These are phyloP conservation scores for Penicillium subrubescens DNA, from an alignment of 495 filamentous ascomycete genomes.

Conservation along the genomic window DNA sequence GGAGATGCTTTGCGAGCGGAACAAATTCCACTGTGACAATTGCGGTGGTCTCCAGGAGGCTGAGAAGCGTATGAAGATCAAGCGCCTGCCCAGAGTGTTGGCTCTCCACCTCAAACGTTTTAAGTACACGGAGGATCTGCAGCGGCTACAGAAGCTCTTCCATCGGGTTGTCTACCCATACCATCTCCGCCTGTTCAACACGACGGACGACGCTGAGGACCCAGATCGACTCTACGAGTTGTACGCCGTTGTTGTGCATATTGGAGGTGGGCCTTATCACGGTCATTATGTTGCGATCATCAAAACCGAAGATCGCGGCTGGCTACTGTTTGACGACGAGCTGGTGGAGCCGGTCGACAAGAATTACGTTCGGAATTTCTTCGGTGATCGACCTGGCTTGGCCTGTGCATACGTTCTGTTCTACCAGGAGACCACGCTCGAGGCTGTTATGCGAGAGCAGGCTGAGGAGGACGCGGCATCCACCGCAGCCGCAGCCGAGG, in stretches of 20 bases:
- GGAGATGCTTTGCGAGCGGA: conserved; percentile 97
- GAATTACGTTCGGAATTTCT: conserved; percentile 95
- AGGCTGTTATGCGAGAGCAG: conserved; percentile 83
- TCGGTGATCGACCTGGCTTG: conserved; percentile 86
- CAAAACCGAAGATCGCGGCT: conserved; percentile 94
- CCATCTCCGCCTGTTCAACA: conserved; percentile 95
- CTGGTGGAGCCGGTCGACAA: conserved; percentile 98
- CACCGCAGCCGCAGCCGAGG: conserved; percentile 42
- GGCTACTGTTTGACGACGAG: conserved; percentile 97
- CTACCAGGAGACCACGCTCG: conserved; percentile 94
- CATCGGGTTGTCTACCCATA: conserved; percentile 97
- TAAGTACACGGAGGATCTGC: conserved; percentile 95
- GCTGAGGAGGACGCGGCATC: conserved; percentile 74
- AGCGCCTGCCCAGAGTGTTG: conserved; percentile 86
- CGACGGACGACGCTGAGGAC: conserved; percentile 94
- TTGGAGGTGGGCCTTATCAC: conserved; percentile 96
- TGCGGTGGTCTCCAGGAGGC: conserved; percentile 97
- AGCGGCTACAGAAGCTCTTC: conserved; percentile 92
- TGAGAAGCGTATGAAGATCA: conserved; percentile 99
- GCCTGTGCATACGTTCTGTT: conserved; percentile 97
- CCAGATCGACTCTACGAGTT: conserved; percentile 94
- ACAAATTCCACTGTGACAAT: conserved; percentile 98
- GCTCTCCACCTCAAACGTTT: conserved; percentile 94
- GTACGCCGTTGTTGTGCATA: conserved; percentile 98
- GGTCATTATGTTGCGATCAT: conserved; percentile 97